These are phyloP conservation scores for Cajanus cajan DNA, from an alignment of 306 rosid species.

Conservation along the genomic window DNA sequence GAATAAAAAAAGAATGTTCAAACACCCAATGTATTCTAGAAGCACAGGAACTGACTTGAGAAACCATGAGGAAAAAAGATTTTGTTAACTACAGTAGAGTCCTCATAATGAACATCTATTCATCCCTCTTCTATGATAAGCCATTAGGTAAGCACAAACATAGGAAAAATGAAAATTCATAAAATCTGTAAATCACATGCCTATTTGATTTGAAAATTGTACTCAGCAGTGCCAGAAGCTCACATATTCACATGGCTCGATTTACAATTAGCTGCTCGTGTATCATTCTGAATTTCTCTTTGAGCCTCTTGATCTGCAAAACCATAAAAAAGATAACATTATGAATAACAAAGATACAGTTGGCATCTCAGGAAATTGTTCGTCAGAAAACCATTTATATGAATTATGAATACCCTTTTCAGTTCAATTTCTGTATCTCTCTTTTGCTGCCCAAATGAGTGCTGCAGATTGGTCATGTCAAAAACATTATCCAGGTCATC, in stretches of 20 bases:
- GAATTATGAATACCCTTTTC: constrained; percentile 69
- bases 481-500: constrained; percentile 83
- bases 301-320: constrained; percentile 87
- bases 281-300: constrained; percentile 79
- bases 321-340: constrained; percentile 8
- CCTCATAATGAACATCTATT: constrained; percentile 2
- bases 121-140: constrained; percentile 14
- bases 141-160: not conserved
- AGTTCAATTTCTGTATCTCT: constrained; percentile 74
- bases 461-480: constrained; percentile 77
- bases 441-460: constrained; percentile 72
- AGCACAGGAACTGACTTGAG: constrained; percentile 11
- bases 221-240: constrained; percentile 10
- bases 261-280: constrained; percentile 66
- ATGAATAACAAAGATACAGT: constrained; percentile 9
- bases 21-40: not conserved
- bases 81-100: not conserved
- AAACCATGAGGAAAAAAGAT: not conserved
- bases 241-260: constrained; percentile 36
- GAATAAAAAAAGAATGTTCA: not conserved
- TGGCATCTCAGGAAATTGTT: constrained; percentile 4
- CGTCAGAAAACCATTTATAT: not conserved
- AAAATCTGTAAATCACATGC: constrained; percentile 4
- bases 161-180: constrained; percentile 8
- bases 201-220: constrained; percentile 11